These are phyloP conservation scores for Detonula confervacea DNA, from an alignment of 352 stramenopile genomes.

Conservation along the genomic window DNA sequence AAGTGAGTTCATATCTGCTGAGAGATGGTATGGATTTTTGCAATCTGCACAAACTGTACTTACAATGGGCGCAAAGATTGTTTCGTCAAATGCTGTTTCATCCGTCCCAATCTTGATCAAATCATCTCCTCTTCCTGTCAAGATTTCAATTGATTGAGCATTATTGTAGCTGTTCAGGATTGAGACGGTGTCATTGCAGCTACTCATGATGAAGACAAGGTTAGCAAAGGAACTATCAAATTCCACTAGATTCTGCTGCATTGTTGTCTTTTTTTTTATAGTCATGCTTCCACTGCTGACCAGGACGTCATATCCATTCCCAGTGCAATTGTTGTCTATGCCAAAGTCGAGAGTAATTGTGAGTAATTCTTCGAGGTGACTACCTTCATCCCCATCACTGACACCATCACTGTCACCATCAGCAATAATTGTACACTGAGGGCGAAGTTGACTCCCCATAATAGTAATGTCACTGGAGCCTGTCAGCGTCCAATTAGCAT, in stretches of 20 bases:
- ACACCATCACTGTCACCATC: not conserved
- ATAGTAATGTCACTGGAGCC: constrained; percentile 14
- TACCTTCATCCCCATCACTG: not conserved
- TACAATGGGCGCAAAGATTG: not conserved
- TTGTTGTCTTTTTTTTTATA: not conserved
- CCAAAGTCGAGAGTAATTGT: not conserved
- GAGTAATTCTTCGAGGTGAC: not conserved
- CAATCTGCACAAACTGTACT: not conserved
- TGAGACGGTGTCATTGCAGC: not conserved
- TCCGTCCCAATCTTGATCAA: not conserved
- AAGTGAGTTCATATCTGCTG: no score
- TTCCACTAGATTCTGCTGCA: not conserved
- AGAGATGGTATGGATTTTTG: not conserved
- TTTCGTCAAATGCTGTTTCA: not conserved
- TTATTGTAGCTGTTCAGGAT: not conserved
- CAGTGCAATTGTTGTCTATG: not conserved
- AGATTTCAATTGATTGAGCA: not conserved
- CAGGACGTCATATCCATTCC: not conserved
- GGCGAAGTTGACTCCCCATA: constrained; percentile 15
- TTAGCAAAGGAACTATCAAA: not conserved
- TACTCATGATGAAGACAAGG: not conserved
- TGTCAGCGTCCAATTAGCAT: constrained; percentile 16
- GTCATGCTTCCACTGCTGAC: not conserved
- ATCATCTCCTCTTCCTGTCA: not conserved
- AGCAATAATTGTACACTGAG: constrained; percentile 1